phyloP scores from a whole-genome alignment of 2,329 filamentous ascomycete species.

The Metarhizium robertsii region DNA sequence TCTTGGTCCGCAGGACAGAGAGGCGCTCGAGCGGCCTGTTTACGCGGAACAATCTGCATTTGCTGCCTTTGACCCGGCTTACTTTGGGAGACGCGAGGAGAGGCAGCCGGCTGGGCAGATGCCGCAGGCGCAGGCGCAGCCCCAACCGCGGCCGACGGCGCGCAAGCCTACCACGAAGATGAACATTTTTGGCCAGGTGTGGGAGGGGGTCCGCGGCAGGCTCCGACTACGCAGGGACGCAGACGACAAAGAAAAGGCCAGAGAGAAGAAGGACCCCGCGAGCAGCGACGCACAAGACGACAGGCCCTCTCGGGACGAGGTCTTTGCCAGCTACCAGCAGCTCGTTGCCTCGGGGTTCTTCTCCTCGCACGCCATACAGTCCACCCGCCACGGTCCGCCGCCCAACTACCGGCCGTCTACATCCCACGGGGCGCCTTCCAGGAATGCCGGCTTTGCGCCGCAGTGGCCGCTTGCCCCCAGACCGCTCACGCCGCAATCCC shows the following conservation, averaged over 20 bases:
- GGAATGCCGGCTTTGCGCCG: constrained; percentile 11
- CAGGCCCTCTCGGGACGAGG: constrained; percentile 35
- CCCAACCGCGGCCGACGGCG: not conserved
- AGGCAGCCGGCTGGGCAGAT: constrained; percentile 2
- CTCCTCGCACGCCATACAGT: constrained; percentile 46
- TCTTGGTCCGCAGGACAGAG: constrained; percentile 34
- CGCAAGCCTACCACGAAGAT: constrained; percentile 10
- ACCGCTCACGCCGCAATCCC: constrained; percentile 9
- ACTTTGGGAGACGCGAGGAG: not conserved
- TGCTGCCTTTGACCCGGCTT: not conserved
- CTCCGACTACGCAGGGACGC: constrained; percentile 20
- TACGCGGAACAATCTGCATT: not conserved
- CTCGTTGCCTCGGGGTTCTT: constrained; percentile 51
- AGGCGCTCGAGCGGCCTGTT: constrained; percentile 19
- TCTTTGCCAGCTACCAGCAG: constrained; percentile 46
- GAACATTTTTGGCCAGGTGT: constrained; percentile 26
- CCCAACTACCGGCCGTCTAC: constrained; percentile 10
- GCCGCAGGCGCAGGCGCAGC: not conserved
- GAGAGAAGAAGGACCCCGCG: constrained; percentile 2
- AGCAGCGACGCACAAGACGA: constrained; percentile 7
- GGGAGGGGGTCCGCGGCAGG: constrained; percentile 27
- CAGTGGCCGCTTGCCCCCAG: constrained; percentile 18
- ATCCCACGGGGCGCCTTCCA: constrained; percentile 11
- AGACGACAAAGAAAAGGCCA: constrained; percentile 10
- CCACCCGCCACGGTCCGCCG: constrained; percentile 28